Percentiles rank a stretch among this genome's conserved stretches.
These are phyloP conservation scores for Globisporangium rhizosaccharum DNA, from an alignment of 352 stramenopile species.

Conservation along the genomic window DNA sequence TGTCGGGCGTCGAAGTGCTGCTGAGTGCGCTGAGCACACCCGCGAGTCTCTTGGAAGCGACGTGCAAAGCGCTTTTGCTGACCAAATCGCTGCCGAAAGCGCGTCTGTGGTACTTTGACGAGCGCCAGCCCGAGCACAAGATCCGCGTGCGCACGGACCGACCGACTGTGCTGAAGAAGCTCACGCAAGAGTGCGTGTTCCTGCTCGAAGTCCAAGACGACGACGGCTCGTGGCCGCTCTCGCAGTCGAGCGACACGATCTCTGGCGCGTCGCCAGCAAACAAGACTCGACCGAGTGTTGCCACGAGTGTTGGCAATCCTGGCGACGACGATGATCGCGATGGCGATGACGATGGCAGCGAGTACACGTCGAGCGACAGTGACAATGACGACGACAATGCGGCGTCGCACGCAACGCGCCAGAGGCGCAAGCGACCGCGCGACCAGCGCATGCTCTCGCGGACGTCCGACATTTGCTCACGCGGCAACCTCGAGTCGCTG, in stretches of 20 bases:
- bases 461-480: conserved; percentile 74
- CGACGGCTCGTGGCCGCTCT: conserved; percentile 82
- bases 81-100: conserved; percentile 68
- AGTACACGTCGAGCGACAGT: conserved; percentile 5
- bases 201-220: conserved; percentile 81
- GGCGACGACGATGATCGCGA: conserved; percentile 11
- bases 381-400: conserved; percentile 12
- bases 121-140: conserved; percentile 61
- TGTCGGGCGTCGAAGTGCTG: conserved; percentile 77
- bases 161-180: conserved; percentile 40
- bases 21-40: conserved; percentile 61
- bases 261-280: conserved; percentile 3
- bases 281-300: conserved; percentile 1
- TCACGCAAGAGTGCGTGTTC: conserved; percentile 76
- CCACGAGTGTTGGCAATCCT: neutral
- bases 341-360: conserved; percentile 16
- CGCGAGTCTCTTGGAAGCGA: conserved; percentile 56
- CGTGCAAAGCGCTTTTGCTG: conserved; percentile 65
- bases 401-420: neutral
- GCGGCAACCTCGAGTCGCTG: conserved; percentile 63
- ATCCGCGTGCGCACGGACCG: conserved; percentile 46
- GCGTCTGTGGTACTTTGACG: conserved; percentile 80
- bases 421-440: conserved; percentile 30
- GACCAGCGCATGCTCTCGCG: conserved; percentile 40
- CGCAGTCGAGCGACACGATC: conserved; percentile 44